phyloP scores from a whole-genome alignment of 2,329 filamentous ascomycete species.

The Cladosporium velox region DNA sequence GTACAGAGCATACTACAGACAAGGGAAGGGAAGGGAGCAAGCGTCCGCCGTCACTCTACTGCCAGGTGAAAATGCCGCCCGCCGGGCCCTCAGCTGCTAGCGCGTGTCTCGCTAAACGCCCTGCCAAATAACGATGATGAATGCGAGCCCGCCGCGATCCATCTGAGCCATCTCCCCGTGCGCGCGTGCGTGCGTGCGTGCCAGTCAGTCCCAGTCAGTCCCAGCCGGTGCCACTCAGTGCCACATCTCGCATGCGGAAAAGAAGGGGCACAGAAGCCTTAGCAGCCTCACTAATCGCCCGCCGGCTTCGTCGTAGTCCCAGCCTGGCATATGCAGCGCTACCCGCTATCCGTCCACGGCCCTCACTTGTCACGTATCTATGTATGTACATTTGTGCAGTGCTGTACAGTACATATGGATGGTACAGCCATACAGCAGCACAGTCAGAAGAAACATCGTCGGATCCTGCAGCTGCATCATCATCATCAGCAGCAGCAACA shows the following conservation, averaged over 20 bases:
- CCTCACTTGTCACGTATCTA: not conserved
- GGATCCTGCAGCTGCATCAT: not conserved
- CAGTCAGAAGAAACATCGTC: not conserved
- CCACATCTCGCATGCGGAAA: slow-evolving; percentile 11
- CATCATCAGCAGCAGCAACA: not conserved
- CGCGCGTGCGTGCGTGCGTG: not conserved
- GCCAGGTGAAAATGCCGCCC: slow-evolving; percentile 1
- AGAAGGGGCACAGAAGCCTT: not conserved
- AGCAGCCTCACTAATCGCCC: slow-evolving; percentile 5
- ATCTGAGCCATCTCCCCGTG: not conserved
- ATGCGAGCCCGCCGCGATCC: not conserved
- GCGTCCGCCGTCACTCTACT: not conserved
- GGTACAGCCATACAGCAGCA: not conserved
- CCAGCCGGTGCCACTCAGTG: not conserved
- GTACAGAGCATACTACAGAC: not conserved
- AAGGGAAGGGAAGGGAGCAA: not conserved
- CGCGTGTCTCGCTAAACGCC: slow-evolving; percentile 16
- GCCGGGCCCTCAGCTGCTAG: slow-evolving; percentile 3
- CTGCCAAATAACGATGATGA: slow-evolving; percentile 2
- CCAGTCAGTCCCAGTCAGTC: too few species aligned
- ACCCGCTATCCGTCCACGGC: not conserved
- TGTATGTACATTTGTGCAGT: not conserved
- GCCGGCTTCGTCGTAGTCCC: not conserved
- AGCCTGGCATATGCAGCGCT: not conserved
- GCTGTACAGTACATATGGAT: not conserved